phyloP scores from a whole-genome alignment of 2,329 filamentous ascomycete species.

The Aureobasidium sp. region DNA sequence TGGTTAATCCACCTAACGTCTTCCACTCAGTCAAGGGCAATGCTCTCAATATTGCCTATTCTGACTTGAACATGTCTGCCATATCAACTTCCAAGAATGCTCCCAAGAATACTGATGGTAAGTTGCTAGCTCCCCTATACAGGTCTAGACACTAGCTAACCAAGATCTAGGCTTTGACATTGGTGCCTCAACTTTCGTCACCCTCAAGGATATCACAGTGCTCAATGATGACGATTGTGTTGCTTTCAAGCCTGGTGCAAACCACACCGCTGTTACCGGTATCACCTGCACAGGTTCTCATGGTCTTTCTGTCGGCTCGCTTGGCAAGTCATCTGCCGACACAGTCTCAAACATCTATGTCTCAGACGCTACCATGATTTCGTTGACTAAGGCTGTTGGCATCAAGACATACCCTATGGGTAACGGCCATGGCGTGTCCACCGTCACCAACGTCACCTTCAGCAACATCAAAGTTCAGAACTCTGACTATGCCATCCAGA shows the following conservation, averaged over 20 bases:
- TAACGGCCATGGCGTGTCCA: constrained; percentile 27
- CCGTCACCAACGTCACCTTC: constrained; percentile 36
- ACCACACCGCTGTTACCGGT: constrained; percentile 32
- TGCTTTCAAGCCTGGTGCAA: constrained; percentile 35
- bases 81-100: constrained; percentile 30
- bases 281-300: constrained; percentile 40
- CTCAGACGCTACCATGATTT: constrained; percentile 32
- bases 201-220: constrained; percentile 29
- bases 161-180: constrained; percentile 30
- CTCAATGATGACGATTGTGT: constrained; percentile 39
- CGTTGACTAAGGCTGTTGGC: constrained; percentile 37
- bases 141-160: background rate
- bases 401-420: constrained; percentile 40
- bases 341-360: constrained; percentile 37
- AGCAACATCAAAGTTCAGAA: constrained; percentile 29
- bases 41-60: constrained; percentile 29
- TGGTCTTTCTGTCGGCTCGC: constrained; percentile 40
- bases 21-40: constrained; percentile 34
- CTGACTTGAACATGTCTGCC: constrained; percentile 31
- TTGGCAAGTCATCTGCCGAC: constrained; percentile 32
- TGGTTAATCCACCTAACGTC: constrained; percentile 39
- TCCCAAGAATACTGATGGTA: constrained; percentile 35
- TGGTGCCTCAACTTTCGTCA: constrained; percentile 30
- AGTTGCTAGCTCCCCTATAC: background rate
- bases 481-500: constrained; percentile 37